These are phyloP conservation scores for Madurella mycetomatis DNA, from an alignment of 2,329 filamentous ascomycete species.

Conservation along the genomic window DNA sequence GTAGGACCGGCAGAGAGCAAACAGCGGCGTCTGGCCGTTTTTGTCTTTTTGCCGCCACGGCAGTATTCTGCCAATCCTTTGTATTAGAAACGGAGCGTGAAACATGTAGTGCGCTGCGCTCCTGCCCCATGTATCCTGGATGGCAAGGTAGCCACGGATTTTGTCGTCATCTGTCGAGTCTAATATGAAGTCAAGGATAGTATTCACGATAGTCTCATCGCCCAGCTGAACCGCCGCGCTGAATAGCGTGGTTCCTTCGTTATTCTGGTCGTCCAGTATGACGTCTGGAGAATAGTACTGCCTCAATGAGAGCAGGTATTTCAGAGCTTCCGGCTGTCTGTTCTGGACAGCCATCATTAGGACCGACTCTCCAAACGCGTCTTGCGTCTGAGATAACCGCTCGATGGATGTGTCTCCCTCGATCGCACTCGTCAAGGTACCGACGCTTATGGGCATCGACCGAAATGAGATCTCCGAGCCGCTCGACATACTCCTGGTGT, in stretches of 20 bases:
- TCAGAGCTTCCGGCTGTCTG: conserved; percentile 65
- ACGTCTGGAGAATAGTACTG: conserved; percentile 69
- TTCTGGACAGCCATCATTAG: conserved; percentile 80
- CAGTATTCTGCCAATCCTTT: conserved; percentile 68
- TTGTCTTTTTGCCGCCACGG: conserved; percentile 90
- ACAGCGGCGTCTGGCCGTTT: conserved; percentile 96
- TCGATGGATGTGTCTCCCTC: conserved; percentile 86
- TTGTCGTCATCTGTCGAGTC: conserved; percentile 46
- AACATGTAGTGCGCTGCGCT: conserved; percentile 96
- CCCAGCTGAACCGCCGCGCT: conserved; percentile 88
- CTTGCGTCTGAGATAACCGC: conserved; percentile 66
- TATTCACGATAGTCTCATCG: conserved; percentile 67
- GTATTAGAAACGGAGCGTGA: conserved; percentile 77
- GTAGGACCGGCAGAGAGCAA: conserved; percentile 91
- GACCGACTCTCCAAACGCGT: conserved; percentile 73
- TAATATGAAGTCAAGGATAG: conserved; percentile 68
- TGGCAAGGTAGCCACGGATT: conserved; percentile 63
- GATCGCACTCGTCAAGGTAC: conserved; percentile 66
- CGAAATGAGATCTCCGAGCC: conserved; percentile 79
- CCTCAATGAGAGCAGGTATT: conserved; percentile 72
- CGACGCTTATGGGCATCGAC: conserved; percentile 73
- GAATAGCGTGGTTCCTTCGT: conserved; percentile 82
- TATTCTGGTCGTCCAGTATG: conserved; percentile 79
- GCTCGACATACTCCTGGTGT: conserved; percentile 81
- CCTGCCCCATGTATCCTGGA: conserved; percentile 78